Evolutionary conservation across 2,329 filamentous ascomycete species (phyloP), one percentile per base, ranked within the genome.

Genomic region (Ascochyta clinopodiicola): DNA sequence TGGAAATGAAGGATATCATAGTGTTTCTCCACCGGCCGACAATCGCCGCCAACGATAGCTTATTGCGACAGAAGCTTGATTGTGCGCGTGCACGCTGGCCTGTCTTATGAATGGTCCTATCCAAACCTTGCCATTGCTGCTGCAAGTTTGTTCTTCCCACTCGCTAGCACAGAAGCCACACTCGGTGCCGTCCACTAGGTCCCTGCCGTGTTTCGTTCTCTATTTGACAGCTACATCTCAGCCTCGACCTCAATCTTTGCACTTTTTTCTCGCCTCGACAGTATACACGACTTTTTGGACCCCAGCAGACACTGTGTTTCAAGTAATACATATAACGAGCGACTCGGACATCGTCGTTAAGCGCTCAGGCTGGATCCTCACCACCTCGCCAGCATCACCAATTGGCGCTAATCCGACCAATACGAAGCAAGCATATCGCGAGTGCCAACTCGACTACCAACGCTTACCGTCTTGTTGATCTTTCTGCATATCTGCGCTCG

Each of bases 381-480:
- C 61, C 19, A 60, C 60, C 34, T 38, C 51, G 42, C 48, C 59
- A 60, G 52, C 67, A 59, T 63, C 61, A 59, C 57, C 58, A 59
- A 62, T 68, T 58, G 60, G 64, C 66, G 66, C 65, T 66, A 73
- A 72, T 57, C 57, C 53, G 59, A 60, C 71, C 70, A 74, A 71
- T 73, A 68, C 65, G 61, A 57, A 35, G 43, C 59, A 36, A 56
- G 51, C 52, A 57, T 34, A 51, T 52, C 42, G 21, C 48, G 27
- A 45, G 31, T 35, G 48, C 47, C 54, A 51, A 51, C 46, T 56
- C 25, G 36, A 43, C 40, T 42, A 29, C 51, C 50, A 51, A 59
- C 57, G 39, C 51, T 19, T 17, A 42, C 43, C 51, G 51, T 38
- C 45, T 56, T 50, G 46, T 57, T 44, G 37, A 54, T 54, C 56